These are phyloP conservation scores for Salix brachista DNA, from an alignment of 345 rosid genomes.

Conservation along the genomic window DNA sequence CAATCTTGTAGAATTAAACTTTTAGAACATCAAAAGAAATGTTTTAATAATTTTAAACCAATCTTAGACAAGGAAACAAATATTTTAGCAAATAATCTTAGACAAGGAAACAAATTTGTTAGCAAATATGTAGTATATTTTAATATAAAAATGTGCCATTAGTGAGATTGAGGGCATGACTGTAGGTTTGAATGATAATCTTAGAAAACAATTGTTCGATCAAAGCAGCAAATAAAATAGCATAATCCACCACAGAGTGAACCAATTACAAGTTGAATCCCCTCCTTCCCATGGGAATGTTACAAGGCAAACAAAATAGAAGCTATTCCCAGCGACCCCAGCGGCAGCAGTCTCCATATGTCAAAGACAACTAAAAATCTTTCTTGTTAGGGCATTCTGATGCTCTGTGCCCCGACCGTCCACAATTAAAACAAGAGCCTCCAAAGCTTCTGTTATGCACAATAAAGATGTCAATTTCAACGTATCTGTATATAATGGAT, in stretches of 20 bases:
- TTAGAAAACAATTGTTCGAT: neutral
- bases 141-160: too few species aligned
- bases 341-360: neutral
- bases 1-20: too few species aligned
- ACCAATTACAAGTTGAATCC: neutral
- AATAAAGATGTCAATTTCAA: neutral
- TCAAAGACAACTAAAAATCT: conserved; percentile 31
- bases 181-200: too few species aligned
- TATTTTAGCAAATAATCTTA: too few species aligned
- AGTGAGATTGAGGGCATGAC: too few species aligned
- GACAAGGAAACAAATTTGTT: too few species aligned
- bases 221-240: neutral
- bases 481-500: neutral
- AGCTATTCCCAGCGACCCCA: conserved; percentile 1
- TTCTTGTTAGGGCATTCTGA: conserved; percentile 69
- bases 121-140: too few species aligned
- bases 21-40: too few species aligned
- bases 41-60: too few species aligned
- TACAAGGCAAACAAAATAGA: neutral
- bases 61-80: too few species aligned
- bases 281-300: neutral
- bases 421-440: conserved; percentile 79
- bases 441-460: conserved; percentile 59
- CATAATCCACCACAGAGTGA: neutral
- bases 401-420: conserved; percentile 79